Evolutionary conservation across 2,329 filamentous ascomycete species (phyloP), one percentile per base, ranked within the genome.

Genomic region (Aureobasidium sp.): DNA sequence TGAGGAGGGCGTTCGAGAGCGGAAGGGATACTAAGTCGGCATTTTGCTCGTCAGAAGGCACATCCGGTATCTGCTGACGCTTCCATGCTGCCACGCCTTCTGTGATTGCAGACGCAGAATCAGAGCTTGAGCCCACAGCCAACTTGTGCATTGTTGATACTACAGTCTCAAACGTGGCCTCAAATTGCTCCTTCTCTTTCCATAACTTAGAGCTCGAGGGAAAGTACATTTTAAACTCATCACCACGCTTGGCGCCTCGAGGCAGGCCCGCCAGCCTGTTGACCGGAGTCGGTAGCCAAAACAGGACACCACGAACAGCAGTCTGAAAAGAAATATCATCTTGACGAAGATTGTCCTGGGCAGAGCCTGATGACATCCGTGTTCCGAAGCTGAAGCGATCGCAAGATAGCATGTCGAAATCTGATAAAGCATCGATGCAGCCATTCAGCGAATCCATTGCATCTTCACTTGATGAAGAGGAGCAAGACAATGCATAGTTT

Each of bases 281-380:
- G 11, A 99, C 94, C 0, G 93, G 93, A 68, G 84, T 84, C 1
- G 94, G 94, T 2, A 99, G 81, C 11, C 86, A 87, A 72, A 96
- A 96, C 0, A 97, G 76, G 55, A 97, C 76, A 0, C 94, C 94
- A 14, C 92, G 85, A 0, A 96, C 90, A 5, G 91, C 91, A 20
- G 93, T 87, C 67, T 99, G 90, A 66, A 97, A 97, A 27, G 89
- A 87, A 71, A 99, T 92, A 71, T 99, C 94, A 65, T 97, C 91
- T 74, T 97, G 93, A 7, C 92, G 87, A 11, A 97, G 77, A 15
- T 87, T 81, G 64, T 97, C 93, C 59, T 72, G 87, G 80, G 72
- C 78, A 65, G 71, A 76, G 75, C 79, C 69, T 77, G 82, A 66
- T 67, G 76, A 75, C 71, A 71, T 75, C 27, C 81, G 78, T 6